Conservation (phyloP, 148 eudicot species). For the Nyssa sinensis region DNA sequence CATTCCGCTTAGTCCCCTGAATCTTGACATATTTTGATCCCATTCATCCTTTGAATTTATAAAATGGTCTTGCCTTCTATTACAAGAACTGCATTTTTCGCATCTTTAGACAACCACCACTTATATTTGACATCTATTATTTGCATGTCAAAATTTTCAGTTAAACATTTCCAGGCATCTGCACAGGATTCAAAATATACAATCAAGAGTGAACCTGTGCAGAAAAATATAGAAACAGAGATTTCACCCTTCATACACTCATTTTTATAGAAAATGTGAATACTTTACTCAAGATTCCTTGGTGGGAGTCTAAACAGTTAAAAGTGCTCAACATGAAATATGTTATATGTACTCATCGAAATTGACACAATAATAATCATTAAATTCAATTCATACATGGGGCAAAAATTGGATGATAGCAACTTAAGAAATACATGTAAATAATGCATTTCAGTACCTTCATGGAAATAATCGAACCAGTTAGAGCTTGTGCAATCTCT, state of each 20-base stretch:
- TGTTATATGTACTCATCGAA: background rate
- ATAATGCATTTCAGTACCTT: conserved; percentile 51
- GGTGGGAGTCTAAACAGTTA: background rate
- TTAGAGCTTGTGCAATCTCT: conserved; percentile 71
- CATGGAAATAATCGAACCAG: conserved; percentile 62
- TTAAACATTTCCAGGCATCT: background rate
- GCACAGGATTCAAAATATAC: background rate
- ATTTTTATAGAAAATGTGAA: background rate
- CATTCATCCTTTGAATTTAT: background rate
- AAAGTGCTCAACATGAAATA: background rate
- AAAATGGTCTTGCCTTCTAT: too few species aligned
- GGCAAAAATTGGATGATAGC: background rate
- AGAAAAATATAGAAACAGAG: background rate
- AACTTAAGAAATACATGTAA: background rate
- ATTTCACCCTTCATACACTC: background rate
- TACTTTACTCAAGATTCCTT: background rate
- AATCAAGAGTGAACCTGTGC: background rate
- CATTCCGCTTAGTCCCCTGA: background rate
- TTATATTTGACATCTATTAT: too few species aligned
- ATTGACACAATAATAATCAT: background rate
- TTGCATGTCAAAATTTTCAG: background rate
- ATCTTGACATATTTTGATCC: background rate
- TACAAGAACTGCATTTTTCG: too few species aligned
- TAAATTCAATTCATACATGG: background rate
- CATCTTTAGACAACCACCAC: too few species aligned